Evolutionary conservation across 1,284 basidiomycete genomes (phyloP), one percentile per base, ranked within the genome.

Genomic region (Xerocomus subilludens): DNA sequence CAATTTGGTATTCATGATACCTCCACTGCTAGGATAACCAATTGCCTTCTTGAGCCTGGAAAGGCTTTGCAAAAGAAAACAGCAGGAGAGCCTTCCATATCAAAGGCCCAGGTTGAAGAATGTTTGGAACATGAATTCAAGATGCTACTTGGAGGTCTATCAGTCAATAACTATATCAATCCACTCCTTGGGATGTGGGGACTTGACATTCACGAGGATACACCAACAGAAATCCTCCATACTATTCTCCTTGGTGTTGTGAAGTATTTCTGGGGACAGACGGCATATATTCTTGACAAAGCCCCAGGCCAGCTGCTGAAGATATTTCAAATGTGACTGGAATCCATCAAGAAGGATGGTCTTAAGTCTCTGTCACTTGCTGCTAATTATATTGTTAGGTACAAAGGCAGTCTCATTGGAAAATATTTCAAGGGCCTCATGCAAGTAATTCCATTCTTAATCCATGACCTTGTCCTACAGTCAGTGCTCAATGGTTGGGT

Each of bases 261-360:
- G 5, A 86, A 85, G 33, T 86, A 86, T 35, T 81, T 82, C 45
- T 85, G 84, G 84, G 79, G 73, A 0, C 81, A 85, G 35, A 81
- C 79, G 0, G 67, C 79, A 0, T 78, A 55, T 36, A 64, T 81
- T 3, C 65, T 84, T 2, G 71, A 79, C 32, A 82, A 83, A 70
- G 21, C 64, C 4, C n/a, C n/a, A n/a, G n/a, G n/a, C n/a, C 69
- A 80, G 0, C 35, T 76, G 1, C 74, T 81, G 27, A 56, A 33
- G 3, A 64, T 47, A 4, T 81, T 85, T 45, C 74, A 72, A 42
- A 55, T 45, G 21, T 23, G 27, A 3, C 68, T 76, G 9, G 64
- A 70, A 32, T 70, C 64, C 7, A 36, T 76, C 25, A 27, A 60
- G 6, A 65, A 71, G 47, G 38, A 42, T 18, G 73, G 69, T 5